A percentile compares a stretch with the other conserved stretches of the same genome.
Evolutionary conservation across 2,329 filamentous ascomycete genomes (phyloP).

Genomic region (Fusarium sterilihyphosum): DNA sequence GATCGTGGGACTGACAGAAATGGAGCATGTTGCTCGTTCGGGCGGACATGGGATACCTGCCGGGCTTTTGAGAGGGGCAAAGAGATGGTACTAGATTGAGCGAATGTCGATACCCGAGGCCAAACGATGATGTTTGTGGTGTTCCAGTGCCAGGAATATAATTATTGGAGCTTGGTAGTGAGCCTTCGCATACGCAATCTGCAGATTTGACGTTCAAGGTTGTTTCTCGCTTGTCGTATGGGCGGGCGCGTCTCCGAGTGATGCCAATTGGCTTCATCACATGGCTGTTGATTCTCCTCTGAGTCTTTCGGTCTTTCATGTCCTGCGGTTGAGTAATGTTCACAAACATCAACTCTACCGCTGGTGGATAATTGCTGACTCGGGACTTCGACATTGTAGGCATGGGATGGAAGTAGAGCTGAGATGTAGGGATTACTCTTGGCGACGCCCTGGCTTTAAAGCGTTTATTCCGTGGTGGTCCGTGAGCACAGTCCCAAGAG

Average conservation of each 20-base stretch:
- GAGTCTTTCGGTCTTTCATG: not conserved
- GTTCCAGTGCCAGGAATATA: rapidly evolving
- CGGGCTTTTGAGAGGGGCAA: rapidly evolving
- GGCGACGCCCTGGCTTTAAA: not conserved
- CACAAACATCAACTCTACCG: not conserved
- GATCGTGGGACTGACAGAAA: rapidly evolving
- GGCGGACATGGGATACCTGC: not conserved
- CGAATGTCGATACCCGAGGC: not conserved
- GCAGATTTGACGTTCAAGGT: not conserved
- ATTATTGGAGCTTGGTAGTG: not conserved
- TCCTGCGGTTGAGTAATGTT: not conserved
- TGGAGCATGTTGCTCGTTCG: not conserved
- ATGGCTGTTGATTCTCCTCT: not conserved
- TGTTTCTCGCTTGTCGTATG: rapidly evolving
- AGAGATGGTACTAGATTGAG: not conserved
- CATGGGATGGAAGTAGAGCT: too few species aligned
- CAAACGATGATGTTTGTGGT: rapidly evolving
- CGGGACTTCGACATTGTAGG: not conserved
- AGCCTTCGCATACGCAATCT: rapidly evolving
- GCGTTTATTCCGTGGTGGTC: rapidly evolving
- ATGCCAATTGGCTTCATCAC: not conserved
- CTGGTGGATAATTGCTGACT: not conserved
- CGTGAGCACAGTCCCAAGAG: not conserved
- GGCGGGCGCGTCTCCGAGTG: not conserved
- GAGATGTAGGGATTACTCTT: not conserved